Evolutionary conservation across 202 grass and related monocot genomes (phyloP).

Genomic region (Zoysia matrella): DNA sequence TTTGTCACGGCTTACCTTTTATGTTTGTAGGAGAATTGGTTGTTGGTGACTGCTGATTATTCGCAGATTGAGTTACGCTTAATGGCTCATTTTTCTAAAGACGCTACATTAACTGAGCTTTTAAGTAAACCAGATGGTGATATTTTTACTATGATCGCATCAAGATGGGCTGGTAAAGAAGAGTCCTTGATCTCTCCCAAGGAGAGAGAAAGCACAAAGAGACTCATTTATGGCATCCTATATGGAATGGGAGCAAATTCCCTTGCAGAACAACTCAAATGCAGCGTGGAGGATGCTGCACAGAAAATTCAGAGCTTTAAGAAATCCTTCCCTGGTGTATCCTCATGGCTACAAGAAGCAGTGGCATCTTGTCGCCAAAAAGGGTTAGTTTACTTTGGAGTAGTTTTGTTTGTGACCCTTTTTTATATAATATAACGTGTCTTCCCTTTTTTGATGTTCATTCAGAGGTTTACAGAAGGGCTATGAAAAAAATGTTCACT

Average conservation of each 20-base stretch:
- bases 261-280: conserved; percentile 87
- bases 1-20: conserved; percentile 27
- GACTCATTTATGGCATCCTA: conserved; percentile 89
- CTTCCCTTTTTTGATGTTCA: conserved; percentile 4
- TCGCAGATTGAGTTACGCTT: conserved; percentile 89
- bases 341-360: conserved; percentile 81
- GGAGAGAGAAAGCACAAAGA: conserved; percentile 84
- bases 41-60: conserved; percentile 88
- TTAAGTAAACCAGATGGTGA: conserved; percentile 87
- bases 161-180: conserved; percentile 79
- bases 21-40: conserved; percentile 74
- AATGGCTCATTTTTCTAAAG: conserved; percentile 97
- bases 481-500: background rate
- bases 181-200: conserved; percentile 67
- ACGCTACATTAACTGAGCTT: conserved; percentile 75
- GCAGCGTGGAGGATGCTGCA: conserved; percentile 72
- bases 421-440: background rate
- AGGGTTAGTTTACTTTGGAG: conserved; percentile 64
- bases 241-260: conserved; percentile 94
- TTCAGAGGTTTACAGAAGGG: background rate
- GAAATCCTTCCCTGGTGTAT: conserved; percentile 75
- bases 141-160: conserved; percentile 88
- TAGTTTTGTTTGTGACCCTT: background rate
- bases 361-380: conserved; percentile 77
- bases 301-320: conserved; percentile 91